These are phyloP conservation scores for Plasmodium inui DNA, from an alignment of 169 alveolate genomes.

Conservation along the genomic window DNA sequence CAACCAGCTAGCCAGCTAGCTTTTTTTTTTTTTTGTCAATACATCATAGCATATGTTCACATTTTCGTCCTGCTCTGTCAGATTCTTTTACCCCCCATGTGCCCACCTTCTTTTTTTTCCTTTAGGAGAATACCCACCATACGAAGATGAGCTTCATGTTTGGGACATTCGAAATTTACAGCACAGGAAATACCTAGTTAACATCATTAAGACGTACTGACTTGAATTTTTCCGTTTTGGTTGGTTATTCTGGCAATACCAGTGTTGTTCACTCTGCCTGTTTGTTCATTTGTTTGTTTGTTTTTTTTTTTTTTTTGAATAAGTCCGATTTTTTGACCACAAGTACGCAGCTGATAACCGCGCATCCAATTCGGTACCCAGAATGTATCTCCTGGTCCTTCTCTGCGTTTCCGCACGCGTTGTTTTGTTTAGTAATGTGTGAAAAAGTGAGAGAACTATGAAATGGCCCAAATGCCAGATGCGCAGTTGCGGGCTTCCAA, in stretches of 20 bases:
- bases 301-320: slow-evolving; percentile 22
- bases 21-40: neutral
- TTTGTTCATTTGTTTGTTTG: neutral
- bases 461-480: neutral
- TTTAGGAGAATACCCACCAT: slow-evolving; percentile 75
- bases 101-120: neutral
- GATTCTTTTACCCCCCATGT: neutral
- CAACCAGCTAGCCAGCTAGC: neutral
- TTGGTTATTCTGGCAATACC: neutral
- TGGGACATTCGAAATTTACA: slow-evolving; percentile 64
- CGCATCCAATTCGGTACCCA: neutral
- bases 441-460: neutral
- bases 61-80: neutral
- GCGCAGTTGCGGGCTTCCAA: neutral
- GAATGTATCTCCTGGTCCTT: neutral
- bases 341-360: neutral
- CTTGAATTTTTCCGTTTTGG: slow-evolving; percentile 10
- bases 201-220: slow-evolving; percentile 55
- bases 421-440: neutral
- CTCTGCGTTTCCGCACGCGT: neutral
- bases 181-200: slow-evolving; percentile 59
- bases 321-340: neutral
- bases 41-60: neutral
- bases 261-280: neutral
- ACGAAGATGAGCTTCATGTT: slow-evolving; percentile 74